Evolutionary conservation across 345 rosid species (phyloP).

Genomic region (Sonneratia alba): DNA sequence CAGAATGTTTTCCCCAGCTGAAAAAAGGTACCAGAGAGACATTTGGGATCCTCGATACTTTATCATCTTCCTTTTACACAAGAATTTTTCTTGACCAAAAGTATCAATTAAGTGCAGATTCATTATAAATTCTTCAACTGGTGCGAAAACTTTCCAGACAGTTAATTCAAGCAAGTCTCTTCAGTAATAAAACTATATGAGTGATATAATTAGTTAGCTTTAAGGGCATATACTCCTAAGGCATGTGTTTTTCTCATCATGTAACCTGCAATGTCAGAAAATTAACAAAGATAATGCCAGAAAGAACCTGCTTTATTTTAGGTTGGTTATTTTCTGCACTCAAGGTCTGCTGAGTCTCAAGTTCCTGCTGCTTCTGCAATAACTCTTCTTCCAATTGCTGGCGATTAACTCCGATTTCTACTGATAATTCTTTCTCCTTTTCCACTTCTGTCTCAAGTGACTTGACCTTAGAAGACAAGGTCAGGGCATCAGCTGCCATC

Average conservation of each 20-base stretch:
- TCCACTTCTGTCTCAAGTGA: slow-evolving; percentile 47
- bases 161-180: neutral
- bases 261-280: neutral
- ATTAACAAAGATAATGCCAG: neutral
- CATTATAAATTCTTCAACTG: neutral
- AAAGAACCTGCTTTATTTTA: slow-evolving; percentile 72
- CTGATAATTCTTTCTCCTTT: slow-evolving; percentile 43
- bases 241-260: neutral
- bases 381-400: slow-evolving; percentile 64
- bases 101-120: neutral
- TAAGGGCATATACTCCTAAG: neutral
- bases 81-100: neutral
- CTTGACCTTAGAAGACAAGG: slow-evolving; percentile 36
- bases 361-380: slow-evolving; percentile 32
- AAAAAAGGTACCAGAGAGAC: neutral
- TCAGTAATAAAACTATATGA: neutral
- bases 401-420: slow-evolving; percentile 42
- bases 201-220: neutral
- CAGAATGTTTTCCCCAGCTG: neutral
- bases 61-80: neutral
- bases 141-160: neutral
- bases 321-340: slow-evolving; percentile 26
- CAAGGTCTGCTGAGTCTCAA: slow-evolving; percentile 31
- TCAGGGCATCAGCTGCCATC: slow-evolving; percentile 41
- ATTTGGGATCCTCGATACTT: neutral